Evolutionary conservation across 2,329 filamentous ascomycete genomes (phyloP), one percentile per base, ranked within the genome.

Genomic region (Arthrobotrys sinensis): DNA sequence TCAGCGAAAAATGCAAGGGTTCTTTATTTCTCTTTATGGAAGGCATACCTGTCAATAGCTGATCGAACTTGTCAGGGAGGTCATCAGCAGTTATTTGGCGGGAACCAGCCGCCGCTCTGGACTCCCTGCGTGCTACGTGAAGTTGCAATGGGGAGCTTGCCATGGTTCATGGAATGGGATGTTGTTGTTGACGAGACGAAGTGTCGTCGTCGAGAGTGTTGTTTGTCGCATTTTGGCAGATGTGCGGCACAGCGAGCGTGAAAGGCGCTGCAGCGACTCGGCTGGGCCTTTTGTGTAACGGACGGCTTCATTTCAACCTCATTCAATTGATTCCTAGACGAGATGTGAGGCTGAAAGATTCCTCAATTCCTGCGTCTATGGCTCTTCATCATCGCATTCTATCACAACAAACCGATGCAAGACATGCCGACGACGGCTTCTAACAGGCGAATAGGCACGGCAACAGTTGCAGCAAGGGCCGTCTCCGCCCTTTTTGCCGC

Each of bases 171-270:
- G 21, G 46, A 28, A 24, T 28, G 36, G 36, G 40, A 46, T 48
- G 66, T 70, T 53, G 53, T 46, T 43, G 45, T 48, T 38, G 38
- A 28, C 53, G 10, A n/a, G 55, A 60, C 36, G 55, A 40, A 60
- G 36, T 34, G 55, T 32, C 55, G 55, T 60, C 55, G 34, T 60
- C 55, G 55, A 60, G 55, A 43, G 60, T 73, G 60, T 63, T 73
- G 69, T 73, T 73, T 73, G 69, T 73, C 69, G 69, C 69, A 66
- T 66, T 73, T 57, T 64, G 38, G 60, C 40, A 36, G 21, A 21
- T 36, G 38, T 38, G 46, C 50, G 60, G 69, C 64, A 73, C 52
- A 43, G 28, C 11, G 16, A 60, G 24, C 45, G 52, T 62, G 46
- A 60, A 43, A 19, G 34, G 66, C 52, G 52, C 10, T 62, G 43